Evolutionary conservation across 2,329 filamentous ascomycete genomes (phyloP).

Genomic region (Coniochaeta sp.): DNA sequence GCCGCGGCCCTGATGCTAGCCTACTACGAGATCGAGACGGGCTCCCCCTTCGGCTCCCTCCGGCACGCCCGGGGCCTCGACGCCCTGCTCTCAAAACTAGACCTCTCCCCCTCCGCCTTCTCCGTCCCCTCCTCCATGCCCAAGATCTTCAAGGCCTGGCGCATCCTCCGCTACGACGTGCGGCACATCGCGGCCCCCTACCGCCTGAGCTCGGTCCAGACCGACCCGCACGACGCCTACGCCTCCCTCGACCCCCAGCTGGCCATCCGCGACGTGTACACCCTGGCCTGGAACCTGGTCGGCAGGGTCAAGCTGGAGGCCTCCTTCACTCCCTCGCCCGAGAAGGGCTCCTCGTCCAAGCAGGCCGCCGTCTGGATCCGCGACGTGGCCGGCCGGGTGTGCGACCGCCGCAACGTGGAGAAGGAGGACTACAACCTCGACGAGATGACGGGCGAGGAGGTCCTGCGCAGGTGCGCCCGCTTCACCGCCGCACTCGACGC

Average conservation of each 20-base stretch:
- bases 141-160: conserved; percentile 1
- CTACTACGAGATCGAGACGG: conserved; percentile 2
- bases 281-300: not conserved
- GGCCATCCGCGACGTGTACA: not conserved
- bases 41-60: not conserved
- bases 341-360: not conserved
- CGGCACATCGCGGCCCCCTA: not conserved
- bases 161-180: conserved; percentile 1
- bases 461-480: not conserved
- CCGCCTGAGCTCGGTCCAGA: not conserved
- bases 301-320: not conserved
- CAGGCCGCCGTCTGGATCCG: conserved; percentile 1
- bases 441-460: not conserved
- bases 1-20: conserved; percentile 1
- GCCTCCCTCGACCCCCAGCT: not conserved
- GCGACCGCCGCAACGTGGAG: not conserved
- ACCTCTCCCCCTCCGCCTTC: not conserved
- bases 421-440: not conserved
- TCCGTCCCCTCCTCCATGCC: not conserved
- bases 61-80: not conserved
- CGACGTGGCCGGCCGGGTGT: not conserved
- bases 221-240: not conserved
- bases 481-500: not conserved
- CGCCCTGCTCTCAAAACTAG: not conserved
- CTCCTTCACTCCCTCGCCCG: not conserved